phyloP scores from a whole-genome alignment of 192 early-diverging fungal species.

The Linderina pennispora region DNA sequence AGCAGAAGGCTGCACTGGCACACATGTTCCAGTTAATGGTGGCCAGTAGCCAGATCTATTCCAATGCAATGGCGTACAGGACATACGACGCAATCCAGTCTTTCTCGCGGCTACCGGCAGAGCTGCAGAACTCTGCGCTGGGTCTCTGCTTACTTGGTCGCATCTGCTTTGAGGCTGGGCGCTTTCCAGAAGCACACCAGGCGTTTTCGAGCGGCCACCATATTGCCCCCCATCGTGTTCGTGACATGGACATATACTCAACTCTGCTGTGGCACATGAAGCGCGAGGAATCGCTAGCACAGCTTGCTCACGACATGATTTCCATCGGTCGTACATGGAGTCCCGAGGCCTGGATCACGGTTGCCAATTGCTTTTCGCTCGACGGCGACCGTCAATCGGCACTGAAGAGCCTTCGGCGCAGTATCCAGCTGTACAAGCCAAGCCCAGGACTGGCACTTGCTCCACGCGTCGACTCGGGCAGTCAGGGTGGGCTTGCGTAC shows the following conservation, averaged over 20 bases:
- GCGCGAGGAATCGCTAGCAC: conserved; percentile 62
- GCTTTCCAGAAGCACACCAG: conserved; percentile 53
- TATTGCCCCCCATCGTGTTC: conserved; percentile 63
- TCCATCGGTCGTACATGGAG: conserved; percentile 53
- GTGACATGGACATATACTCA: conserved; percentile 82
- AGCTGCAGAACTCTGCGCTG: conserved; percentile 35
- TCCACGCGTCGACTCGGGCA: conserved; percentile 31
- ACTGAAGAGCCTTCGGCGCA: conserved; percentile 67
- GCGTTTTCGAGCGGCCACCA: conserved; percentile 50
- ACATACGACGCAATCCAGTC: conserved; percentile 12
- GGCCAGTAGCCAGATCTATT: conserved; percentile 4
- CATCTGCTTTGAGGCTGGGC: conserved; percentile 47
- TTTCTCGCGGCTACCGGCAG: conserved; percentile 15
- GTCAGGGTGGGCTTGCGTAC: conserved; percentile 49
- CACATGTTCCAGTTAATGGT: conserved; percentile 9
- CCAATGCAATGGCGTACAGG: conserved; percentile 12
- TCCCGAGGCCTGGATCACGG: conserved; percentile 78
- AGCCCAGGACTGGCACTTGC: conserved; percentile 7
- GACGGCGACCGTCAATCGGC: conserved; percentile 71
- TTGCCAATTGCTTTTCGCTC: conserved; percentile 68
- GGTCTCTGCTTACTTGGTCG: conserved; percentile 45
- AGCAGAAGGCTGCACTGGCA: neutral
- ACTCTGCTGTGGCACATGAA: conserved; percentile 82
- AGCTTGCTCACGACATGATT: conserved; percentile 70
- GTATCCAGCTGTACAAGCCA: conserved; percentile 53